Conservation (phyloP, 345 rosid genomes). For the Melaleuca alternifolia region DNA sequence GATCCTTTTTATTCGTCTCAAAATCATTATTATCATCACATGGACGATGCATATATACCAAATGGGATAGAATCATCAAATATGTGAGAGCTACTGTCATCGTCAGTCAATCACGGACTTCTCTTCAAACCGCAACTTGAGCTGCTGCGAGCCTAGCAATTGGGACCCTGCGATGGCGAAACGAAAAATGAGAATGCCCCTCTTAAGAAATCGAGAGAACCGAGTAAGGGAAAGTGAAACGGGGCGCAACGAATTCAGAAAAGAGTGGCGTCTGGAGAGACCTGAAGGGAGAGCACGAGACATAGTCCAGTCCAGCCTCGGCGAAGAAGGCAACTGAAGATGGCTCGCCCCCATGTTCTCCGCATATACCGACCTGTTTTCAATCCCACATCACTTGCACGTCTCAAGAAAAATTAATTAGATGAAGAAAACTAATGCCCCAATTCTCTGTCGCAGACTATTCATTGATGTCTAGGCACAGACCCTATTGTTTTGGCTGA, state of each 20-base stretch:
- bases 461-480: not conserved
- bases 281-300: conserved; percentile 99
- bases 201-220: not conserved
- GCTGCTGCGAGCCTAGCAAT: conserved; percentile 97
- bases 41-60: not conserved
- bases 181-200: not conserved
- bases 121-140: conserved; percentile 48
- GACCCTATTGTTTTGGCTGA: not conserved
- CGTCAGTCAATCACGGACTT: not conserved
- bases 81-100: not conserved
- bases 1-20: not conserved
- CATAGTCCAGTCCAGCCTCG: conserved; percentile 84
- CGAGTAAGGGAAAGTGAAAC: not conserved
- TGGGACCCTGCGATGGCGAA: conserved; percentile 43
- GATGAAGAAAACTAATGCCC: not conserved
- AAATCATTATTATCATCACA: not conserved
- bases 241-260: not conserved
- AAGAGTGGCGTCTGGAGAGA: not conserved
- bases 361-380: conserved; percentile 84
- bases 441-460: not conserved
- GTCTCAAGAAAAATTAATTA: not conserved
- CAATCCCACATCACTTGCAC: not conserved
- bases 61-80: not conserved
- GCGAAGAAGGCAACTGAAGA: conserved; percentile 89
- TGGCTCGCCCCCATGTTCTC: conserved; percentile 99